Percentiles rank a stretch among this genome's conserved stretches.
Evolutionary conservation across 2,329 filamentous ascomycete genomes (phyloP).

Genomic region (Biscogniauxia marginata): DNA sequence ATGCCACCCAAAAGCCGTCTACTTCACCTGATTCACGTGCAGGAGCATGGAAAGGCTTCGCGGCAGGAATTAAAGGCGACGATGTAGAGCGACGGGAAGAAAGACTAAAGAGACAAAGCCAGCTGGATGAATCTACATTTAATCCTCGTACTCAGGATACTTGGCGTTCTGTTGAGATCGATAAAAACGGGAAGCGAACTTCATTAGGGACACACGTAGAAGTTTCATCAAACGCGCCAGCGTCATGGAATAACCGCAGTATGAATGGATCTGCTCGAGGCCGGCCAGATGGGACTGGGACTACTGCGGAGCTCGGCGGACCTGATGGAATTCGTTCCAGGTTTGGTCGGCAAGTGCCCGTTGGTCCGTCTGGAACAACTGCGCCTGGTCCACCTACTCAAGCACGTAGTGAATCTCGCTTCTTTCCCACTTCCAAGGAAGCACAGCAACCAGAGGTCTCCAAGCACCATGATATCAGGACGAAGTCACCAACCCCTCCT

Average conservation of each 20-base stretch:
- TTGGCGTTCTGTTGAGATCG: constrained; percentile 47
- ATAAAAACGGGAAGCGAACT: constrained; percentile 36
- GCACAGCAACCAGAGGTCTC: constrained; percentile 40
- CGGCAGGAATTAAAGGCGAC: constrained; percentile 36
- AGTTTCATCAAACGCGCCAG: constrained; percentile 5
- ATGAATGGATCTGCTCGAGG: background rate
- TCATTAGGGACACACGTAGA: constrained; percentile 23
- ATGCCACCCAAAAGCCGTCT: background rate
- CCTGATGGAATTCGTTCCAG: constrained; percentile 15
- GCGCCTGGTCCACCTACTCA: constrained; percentile 33
- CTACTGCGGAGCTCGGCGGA: constrained; percentile 1
- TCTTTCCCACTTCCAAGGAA: constrained; percentile 57
- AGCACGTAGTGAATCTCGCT: constrained; percentile 54
- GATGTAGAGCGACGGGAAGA: constrained; percentile 41
- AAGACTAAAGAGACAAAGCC: constrained; percentile 41
- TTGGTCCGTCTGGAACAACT: constrained; percentile 11
- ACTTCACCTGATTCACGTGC: background rate
- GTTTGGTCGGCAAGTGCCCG: constrained; percentile 15
- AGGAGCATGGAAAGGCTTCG: constrained; percentile 24
- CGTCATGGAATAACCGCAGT: background rate
- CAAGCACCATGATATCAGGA: constrained; percentile 39
- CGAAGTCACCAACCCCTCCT: constrained; percentile 65
- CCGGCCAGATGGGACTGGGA: background rate
- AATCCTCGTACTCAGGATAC: constrained; percentile 50
- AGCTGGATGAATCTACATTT: constrained; percentile 44